These are phyloP conservation scores for Exophiala alcalophila DNA, from an alignment of 2,329 filamentous ascomycete species.

Conservation along the genomic window DNA sequence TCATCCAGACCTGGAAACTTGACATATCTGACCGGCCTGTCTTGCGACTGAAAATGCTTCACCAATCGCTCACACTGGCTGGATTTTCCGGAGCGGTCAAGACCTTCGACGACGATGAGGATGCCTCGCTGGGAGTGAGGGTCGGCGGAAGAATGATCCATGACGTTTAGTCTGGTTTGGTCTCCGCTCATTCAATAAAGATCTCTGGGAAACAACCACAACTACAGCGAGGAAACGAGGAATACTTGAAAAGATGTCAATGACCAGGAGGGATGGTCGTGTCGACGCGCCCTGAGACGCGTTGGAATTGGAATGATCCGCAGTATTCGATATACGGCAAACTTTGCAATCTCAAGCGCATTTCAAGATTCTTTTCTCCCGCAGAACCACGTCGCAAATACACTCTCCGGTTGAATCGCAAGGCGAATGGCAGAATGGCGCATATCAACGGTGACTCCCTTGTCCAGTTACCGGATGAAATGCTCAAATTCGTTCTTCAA, in stretches of 20 bases:
- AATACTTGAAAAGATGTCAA: too few relatives aligned
- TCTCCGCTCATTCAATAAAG: neutral
- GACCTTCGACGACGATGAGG: constrained; percentile 80
- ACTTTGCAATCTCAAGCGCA: too few relatives aligned
- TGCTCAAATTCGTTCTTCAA: constrained; percentile 41
- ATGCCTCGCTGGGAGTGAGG: constrained; percentile 50
- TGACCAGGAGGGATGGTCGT: too few relatives aligned
- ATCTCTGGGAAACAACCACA: too few relatives aligned
- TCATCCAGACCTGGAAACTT: constrained; percentile 65
- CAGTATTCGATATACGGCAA: too few relatives aligned
- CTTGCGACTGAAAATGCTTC: constrained; percentile 50
- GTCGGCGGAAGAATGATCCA: neutral
- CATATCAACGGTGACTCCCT: constrained; percentile 4
- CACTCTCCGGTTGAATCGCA: too few relatives aligned
- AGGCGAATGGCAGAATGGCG: constrained; percentile 25
- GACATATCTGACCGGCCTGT: constrained; percentile 55
- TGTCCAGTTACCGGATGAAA: constrained; percentile 32
- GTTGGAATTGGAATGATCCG: too few relatives aligned
- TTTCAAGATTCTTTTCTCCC: too few relatives aligned
- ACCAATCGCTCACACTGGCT: constrained; percentile 75
- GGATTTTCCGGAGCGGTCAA: constrained; percentile 88
- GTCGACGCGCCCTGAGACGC: too few relatives aligned
- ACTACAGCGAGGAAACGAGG: too few relatives aligned
- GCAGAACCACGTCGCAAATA: too few relatives aligned
- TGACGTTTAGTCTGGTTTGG: neutral